phyloP scores from a whole-genome alignment of 345 rosid genomes.

The Pugionium cornutum region DNA sequence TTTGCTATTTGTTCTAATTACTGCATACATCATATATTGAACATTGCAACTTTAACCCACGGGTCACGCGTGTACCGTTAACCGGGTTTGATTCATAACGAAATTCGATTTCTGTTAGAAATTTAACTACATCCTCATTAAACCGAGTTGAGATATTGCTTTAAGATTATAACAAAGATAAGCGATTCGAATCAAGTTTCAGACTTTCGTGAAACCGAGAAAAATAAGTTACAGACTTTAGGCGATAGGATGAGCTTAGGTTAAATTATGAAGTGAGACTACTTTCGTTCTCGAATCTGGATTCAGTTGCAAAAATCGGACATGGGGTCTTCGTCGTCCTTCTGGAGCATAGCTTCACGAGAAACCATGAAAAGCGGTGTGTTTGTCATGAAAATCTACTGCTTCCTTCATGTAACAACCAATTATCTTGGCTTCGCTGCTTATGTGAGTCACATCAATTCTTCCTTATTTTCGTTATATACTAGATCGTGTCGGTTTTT shows the following conservation, averaged over 20 bases:
- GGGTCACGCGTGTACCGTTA: background rate
- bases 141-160: background rate
- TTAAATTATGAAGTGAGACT: background rate
- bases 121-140: background rate
- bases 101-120: background rate
- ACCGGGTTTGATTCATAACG: background rate
- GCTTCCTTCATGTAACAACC: conserved; percentile 55
- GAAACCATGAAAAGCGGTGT: conserved; percentile 24
- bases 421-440: conserved; percentile 45
- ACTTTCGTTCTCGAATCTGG: background rate
- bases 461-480: background rate
- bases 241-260: too few species aligned
- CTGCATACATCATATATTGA: too few species aligned
- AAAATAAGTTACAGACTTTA: too few species aligned
- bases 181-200: too few species aligned
- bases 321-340: conserved; percentile 32
- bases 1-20: too few species aligned
- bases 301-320: too few species aligned
- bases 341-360: conserved; percentile 37
- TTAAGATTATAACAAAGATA: too few species aligned
- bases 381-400: conserved; percentile 40
- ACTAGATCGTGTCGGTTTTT: background rate
- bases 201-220: too few species aligned
- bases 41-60: too few species aligned
- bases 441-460: conserved; percentile 42